Evolutionary conservation across 1,139 yeast genomes (phyloP), one percentile per base, ranked within the genome.

Genomic region (Lodderomyces margitis): DNA sequence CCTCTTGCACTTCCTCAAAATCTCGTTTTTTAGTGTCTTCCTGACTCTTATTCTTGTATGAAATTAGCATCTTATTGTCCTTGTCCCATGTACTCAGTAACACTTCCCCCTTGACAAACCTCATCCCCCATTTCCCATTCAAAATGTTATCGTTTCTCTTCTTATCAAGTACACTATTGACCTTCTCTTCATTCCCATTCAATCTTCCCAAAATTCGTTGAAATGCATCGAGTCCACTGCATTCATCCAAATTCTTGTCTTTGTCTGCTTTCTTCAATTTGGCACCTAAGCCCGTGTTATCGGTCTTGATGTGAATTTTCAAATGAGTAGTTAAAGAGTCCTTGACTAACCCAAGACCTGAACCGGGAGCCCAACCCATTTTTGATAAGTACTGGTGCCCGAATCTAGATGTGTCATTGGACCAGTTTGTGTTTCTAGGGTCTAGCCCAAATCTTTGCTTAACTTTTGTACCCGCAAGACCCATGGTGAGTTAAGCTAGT

Each of bases 361-460:
- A 67, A 10, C 98, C 98, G 1, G 95, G 95, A 41, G 70, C 74
- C 98, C 98, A 92, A 10, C 98, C 98, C 59, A 83, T 70, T 53
- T 80, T 82, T 48, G 81, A 80, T 44, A 92, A 62, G 60, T 89
- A 89, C 55, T 84, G 80, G 59, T 87, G 96, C 1, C 98, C 98
- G 57, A 92, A 92, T 45, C 96, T 68, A 7, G 73, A 70, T 0
- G 86, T 84, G 54, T 92, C 81, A 58, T 89, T 88, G 25, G 97
- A 86, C 99, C 99, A 92, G 51, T 81, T 78, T 3, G 96, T 89
- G 57, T 92, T 92, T 55, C 98, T 73, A 14, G 98, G 99, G 64
- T 92, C 99, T 37, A 75, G 66, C 12, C 98, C 97, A 61, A 91
- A 86, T 56, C 94, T 78, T 55, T 87, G 95, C 56, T 86, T 88